Evolutionary conservation across 495 filamentous ascomycete genomes (phyloP).

Genomic region (Staphylotrichum longicolle): DNA sequence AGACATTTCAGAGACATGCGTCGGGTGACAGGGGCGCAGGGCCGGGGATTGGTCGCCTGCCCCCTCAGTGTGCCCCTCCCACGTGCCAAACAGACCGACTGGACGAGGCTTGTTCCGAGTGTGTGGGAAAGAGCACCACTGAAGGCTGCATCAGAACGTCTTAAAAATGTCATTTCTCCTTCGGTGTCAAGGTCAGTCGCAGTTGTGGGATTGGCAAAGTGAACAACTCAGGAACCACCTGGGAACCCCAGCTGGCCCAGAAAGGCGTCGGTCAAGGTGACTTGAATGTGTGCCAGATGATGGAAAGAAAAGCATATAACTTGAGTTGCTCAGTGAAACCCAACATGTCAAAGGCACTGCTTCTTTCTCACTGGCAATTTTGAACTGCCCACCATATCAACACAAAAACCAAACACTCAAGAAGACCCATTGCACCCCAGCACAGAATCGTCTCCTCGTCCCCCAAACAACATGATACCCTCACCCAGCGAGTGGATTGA

Average conservation of each 20-base stretch:
- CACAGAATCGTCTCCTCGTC: neutral
- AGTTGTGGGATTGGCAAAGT: neutral
- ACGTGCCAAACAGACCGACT: neutral
- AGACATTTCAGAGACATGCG: neutral
- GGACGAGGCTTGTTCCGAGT: too few relatives aligned
- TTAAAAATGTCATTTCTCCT: neutral
- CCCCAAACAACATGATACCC: neutral
- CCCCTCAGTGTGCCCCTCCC: conserved; percentile 5
- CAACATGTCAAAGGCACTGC: too few relatives aligned
- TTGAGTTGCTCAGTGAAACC: too few relatives aligned
- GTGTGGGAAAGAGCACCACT: too few relatives aligned
- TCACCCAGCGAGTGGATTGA: neutral
- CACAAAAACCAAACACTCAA: too few relatives aligned
- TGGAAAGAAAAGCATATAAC: too few relatives aligned
- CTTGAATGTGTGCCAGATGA: too few relatives aligned
- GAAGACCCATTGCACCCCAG: too few relatives aligned
- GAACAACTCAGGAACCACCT: neutral
- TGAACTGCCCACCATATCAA: too few relatives aligned
- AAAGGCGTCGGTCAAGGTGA: neutral
- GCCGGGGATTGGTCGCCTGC: conserved; percentile 13
- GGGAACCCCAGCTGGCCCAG: neutral
- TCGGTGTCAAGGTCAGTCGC: neutral
- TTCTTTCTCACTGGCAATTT: too few relatives aligned
- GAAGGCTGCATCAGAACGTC: neutral
- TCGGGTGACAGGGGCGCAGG: conserved; percentile 13